Evolutionary conservation across 768 basidiomycete genomes (phyloP), one percentile per base, ranked within the genome.

Genomic region (Suillus alpinus): DNA sequence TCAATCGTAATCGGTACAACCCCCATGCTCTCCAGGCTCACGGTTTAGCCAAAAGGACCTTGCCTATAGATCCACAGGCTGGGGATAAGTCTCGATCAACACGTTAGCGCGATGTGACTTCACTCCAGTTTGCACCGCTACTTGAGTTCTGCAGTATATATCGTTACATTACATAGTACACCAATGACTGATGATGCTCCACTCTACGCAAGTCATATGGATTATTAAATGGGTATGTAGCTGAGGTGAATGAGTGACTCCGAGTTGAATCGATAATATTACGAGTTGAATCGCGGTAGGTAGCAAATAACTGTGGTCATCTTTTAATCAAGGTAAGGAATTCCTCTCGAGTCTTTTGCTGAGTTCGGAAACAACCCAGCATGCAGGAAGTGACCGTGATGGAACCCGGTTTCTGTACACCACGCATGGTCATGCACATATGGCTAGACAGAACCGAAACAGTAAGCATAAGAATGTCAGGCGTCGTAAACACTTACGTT

Each of bases 381-480:
- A 99, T 99, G 67, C 95, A 96, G 6, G 92, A 95, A 6, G 97
- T 99, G 49, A 95, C 90, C 0, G 97, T 99, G 26, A 91, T 86
- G 7, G 96, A 83, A 29, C 97, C 97, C 2, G 96, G 96, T 76
- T 99, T 99, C 77, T 99, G 97, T 9, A 99, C 97, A 58, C 97
- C 97, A 63, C 97, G 90, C 96, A 98, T 98, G 3, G 96, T 95
- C 97, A 99, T 99, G 72, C 96, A 98, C 75, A 98, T 83, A 76
- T 98, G 96, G 26, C 94, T 95, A 69, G 6, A 39, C 50, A 53
- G 61, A 57, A 40, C 23, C 60, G 59, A 60, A 52, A 41, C 34
- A 57, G n/a, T 58, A 43, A 66, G 67, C 58, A 50, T 59, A 40
- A 59, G 57, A 56, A 40, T 36, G 60, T 49, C n/a, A 56, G 62